Evolutionary conservation across 768 basidiomycete species (phyloP), one percentile per base, ranked within the genome.

Genomic region (Leccinum disarticulatum): DNA sequence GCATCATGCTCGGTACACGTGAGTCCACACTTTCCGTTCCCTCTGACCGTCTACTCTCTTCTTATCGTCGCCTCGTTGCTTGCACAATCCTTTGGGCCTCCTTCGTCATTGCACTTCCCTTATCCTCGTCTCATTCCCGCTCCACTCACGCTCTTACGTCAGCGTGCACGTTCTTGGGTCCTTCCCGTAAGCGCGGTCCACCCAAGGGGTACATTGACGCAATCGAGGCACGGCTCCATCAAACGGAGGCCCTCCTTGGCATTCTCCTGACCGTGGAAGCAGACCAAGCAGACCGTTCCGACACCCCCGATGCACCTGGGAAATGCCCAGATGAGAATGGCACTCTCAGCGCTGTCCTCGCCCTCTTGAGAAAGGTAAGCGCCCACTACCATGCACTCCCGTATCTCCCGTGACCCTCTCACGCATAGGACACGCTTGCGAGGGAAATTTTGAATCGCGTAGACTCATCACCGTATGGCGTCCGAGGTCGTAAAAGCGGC

Each of bases 151-250:
- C 56, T 43, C 54, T 54, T 55, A 52, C 64, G 50, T 47, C 38
- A 90, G 88, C 83, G 19, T 91, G 89, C 69, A 90, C 90, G 0
- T 91, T 89, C 73, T 79, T 91, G 43, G 88, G 87, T 3, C 88
- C 88, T 8, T 90, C 89, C 13, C 83, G 88, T 65, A 90, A 90
- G 70, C 87, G 93, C 64, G 93, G 93, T 2, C 90, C 90, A 3
- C 90, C 91, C n/a, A 93, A 92, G 69, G 93, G 93, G 1, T 96
- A 96, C 78, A 95, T 96, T 69, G 93, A 95, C 68, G 93, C 93
- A 30, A 93, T 96, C 66, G 93, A 96, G 74, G 90, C 90, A 14
- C 85, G 92, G 14, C 77, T 96, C 6, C 94, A 96, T 65, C 91
- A 95, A 69, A 91, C 93, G 17, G 93, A 96, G 71, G 93, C 93